Evolutionary conservation across 2,329 filamentous ascomycete genomes (phyloP).

Genomic region (Thermomyces lanuginosus): DNA sequence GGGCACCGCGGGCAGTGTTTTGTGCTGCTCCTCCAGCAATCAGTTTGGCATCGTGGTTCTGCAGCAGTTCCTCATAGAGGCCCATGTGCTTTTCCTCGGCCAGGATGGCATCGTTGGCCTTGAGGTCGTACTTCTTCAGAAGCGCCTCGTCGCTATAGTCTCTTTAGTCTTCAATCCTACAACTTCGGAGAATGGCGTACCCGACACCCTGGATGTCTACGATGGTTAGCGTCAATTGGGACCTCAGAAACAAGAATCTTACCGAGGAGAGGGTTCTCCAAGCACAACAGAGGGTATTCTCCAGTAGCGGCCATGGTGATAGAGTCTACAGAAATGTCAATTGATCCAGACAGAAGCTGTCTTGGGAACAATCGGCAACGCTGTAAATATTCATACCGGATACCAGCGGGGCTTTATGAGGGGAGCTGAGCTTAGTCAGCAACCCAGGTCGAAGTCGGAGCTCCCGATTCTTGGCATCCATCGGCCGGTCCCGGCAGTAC

Average conservation of each 20-base stretch:
- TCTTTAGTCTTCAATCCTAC: no score
- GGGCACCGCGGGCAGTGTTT: conserved; percentile 89
- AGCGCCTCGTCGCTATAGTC: conserved; percentile 59
- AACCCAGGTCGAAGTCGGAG: no score
- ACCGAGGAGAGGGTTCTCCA: conserved; percentile 97
- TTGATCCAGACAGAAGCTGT: no score
- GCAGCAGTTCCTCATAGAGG: conserved; percentile 84
- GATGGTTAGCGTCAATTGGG: conserved; percentile 5
- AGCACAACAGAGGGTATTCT: conserved; percentile 75
- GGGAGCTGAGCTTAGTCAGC: no score
- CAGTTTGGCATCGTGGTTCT: conserved; percentile 82
- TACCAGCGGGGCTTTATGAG: no score
- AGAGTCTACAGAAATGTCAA: neutral
- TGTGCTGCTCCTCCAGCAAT: conserved; percentile 93
- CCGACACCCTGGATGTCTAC: conserved; percentile 75
- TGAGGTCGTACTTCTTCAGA: conserved; percentile 81
- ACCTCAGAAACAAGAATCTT: conserved; percentile 17
- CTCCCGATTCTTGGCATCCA: no score
- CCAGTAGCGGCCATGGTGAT: conserved; percentile 57
- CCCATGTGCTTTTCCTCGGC: conserved; percentile 79
- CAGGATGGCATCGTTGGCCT: conserved; percentile 94
- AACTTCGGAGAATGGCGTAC: conserved; percentile 29
- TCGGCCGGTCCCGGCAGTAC: no score
- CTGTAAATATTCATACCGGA: no score
- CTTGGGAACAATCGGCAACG: no score